Base-by-base conservation (phyloP, 352 stramenopile species). In the Plasmopara viticola region DNA sequence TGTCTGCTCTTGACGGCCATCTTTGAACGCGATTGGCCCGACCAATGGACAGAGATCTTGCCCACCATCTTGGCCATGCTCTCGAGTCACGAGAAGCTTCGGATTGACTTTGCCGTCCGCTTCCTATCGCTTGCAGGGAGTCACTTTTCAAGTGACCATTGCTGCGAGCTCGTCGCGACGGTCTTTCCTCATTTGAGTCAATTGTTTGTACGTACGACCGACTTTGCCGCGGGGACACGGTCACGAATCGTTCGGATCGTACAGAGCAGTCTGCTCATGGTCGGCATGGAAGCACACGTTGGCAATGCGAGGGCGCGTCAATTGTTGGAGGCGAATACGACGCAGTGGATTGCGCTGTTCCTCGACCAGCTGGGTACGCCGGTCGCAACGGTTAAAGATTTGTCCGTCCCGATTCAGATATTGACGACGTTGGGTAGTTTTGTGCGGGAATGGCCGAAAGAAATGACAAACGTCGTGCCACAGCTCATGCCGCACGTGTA, bases 251-350 rank as follows among this genome's bases (percentile, higher is more conserved):
- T 78, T 48, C 73, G 76, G 14, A 88, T 92, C 39, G 78, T 92
- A 39, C 74, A 92, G 59, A 88, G 63, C 62, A 85, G 68, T 52
- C 52, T 92, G 15, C 58, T 87, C 6, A 90, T 90, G 77, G 73
- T 90, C 40, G 79, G 79, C n/a, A 90, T 92, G 67, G 78, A 89
- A 45, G 78, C 82, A 5, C 77, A 90, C 44, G 68, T 88, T n/a
- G 82, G 82, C 33, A 88, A 88, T 46, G 48, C 49, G 4, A 59
- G 59, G 34, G 82, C 82, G 14, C 50, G 67, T 39, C 68, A 79
- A 53, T 54, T 91, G 37, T 65, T 91, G 45, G 75, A 86, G 14
- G 66, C 67, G 37, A 87, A 86, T 58, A 73, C 77, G 34, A 70
- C 65, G 29, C 74, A 78, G 42, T 91, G 81, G 81, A 88, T 92